phyloP scores from a whole-genome alignment of 2,329 filamentous ascomycete species.

The Phialemoniopsis sp. region DNA sequence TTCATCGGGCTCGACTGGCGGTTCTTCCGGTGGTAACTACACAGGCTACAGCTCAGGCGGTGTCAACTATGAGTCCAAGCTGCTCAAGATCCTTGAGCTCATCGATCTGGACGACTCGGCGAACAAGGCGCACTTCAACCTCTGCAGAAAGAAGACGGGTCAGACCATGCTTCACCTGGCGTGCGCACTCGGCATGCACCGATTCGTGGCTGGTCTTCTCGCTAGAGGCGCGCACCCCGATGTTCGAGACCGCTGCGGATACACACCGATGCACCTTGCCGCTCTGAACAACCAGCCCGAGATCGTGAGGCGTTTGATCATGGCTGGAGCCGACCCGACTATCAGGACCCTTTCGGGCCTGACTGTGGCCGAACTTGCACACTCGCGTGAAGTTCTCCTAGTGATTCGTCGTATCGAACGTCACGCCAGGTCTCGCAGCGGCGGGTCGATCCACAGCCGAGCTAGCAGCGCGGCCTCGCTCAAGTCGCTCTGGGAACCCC shows the following conservation, averaged over 20 bases:
- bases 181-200: conserved; percentile 68
- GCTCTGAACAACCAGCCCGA: conserved; percentile 71
- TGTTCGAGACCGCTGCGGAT: conserved; percentile 71
- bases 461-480: conserved; percentile 65
- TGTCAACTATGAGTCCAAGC: conserved; percentile 59
- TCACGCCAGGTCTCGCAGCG: conserved; percentile 64
- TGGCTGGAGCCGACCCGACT: conserved; percentile 68
- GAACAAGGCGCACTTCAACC: conserved; percentile 62
- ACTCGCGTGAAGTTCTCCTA: conserved; percentile 58
- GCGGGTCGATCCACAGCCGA: conserved; percentile 54
- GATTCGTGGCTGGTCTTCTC: conserved; percentile 72
- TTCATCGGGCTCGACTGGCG: conserved; percentile 1
- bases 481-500: conserved; percentile 62
- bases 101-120: conserved; percentile 75
- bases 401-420: conserved; percentile 59
- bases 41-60: conserved; percentile 34
- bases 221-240: conserved; percentile 76
- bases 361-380: conserved; percentile 67
- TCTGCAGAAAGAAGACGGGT: conserved; percentile 57
- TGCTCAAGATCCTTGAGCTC: conserved; percentile 72
- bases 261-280: conserved; percentile 78
- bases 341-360: conserved; percentile 67
- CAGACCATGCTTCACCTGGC: conserved; percentile 81
- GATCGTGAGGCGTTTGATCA: conserved; percentile 71
- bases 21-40: conserved; percentile 9